Percentiles rank a stretch among this genome's conserved stretches.
phyloP scores from a whole-genome alignment of 352 stramenopile species.

The Globisporangium splendens region DNA sequence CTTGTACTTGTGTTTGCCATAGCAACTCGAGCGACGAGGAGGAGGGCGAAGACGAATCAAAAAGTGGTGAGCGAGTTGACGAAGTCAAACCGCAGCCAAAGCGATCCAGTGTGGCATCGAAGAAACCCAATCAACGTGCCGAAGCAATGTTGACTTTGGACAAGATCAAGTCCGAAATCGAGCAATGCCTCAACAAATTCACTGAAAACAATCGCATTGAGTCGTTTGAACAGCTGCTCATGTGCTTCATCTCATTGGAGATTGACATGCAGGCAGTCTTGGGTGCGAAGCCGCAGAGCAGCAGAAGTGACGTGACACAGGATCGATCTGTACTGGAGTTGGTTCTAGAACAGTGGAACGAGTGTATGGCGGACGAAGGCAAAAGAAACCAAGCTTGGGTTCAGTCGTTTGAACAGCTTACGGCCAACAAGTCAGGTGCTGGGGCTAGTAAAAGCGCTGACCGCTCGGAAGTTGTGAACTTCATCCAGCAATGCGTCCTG shows the following conservation, averaged over 20 bases:
- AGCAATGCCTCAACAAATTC: constrained; percentile 23
- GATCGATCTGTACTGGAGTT: constrained; percentile 11
- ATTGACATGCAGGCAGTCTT: constrained; percentile 11
- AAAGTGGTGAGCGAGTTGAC: not conserved
- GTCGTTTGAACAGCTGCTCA: constrained; percentile 30
- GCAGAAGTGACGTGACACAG: not conserved
- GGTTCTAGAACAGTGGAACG: constrained; percentile 14
- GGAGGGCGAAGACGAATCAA: constrained; percentile 4
- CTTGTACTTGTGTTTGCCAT: constrained; percentile 69
- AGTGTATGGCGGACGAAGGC: constrained; percentile 1
- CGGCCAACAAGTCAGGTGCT: not conserved
- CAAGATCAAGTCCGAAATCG: constrained; percentile 26
- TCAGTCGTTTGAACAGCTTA: constrained; percentile 6
- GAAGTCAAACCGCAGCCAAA: not conserved
- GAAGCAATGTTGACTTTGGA: constrained; percentile 19
- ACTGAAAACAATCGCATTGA: constrained; percentile 15
- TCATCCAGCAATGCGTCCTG: constrained; percentile 15
- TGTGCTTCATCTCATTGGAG: constrained; percentile 37
- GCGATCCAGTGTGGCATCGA: not conserved
- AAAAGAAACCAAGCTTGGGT: constrained; percentile 3
- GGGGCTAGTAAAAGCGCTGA: not conserved
- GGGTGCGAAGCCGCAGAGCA: not conserved
- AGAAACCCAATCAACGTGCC: constrained; percentile 10
- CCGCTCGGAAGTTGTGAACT: constrained; percentile 4
- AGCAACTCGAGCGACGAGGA: constrained; percentile 60